Evolutionary conservation across 306 rosid genomes (phyloP), one percentile per base, ranked within the genome.

Genomic region (Vigna radiata): DNA sequence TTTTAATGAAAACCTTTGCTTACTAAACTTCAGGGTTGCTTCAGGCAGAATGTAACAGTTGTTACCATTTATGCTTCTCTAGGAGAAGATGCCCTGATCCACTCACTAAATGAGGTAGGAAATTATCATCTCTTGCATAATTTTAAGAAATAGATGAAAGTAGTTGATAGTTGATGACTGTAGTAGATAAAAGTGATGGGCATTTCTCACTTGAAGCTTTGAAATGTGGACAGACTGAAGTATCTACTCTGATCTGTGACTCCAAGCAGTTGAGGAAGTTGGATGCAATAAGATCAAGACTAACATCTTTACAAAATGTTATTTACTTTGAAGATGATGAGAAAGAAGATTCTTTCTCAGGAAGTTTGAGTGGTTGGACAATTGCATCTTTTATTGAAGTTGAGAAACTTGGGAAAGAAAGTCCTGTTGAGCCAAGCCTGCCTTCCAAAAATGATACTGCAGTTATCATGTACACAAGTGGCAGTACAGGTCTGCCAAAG

Each of bases 401-500:
- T 65, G 96, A 90, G 87, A 90, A 84, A 75, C 91, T 89, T 78
- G 98, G 98, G 79, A 79, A 78, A 79, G 80, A 86, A 70, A 80
- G 60, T 83, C 89, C 89, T 12, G 83, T 83, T 60, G 80, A 60
- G 13, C 88, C 97, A 79, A 86, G 77, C 81, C 74, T 94, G 48
- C 98, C 98, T 82, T 89, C 95, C 46, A 91, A 92, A 84, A 67
- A 87, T 78, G 52, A 61, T 62, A 59, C 89, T 59, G 98, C 94
- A 63, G 93, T 94, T 72, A 67, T 92, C 70, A 94, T 94, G 98
- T 94, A 94, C 71, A 94, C 98, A 47, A 94, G 98, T 71, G 98
- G 98, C 54, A 94, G 98, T 72, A 89, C 97, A 46, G 97, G 95
- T 79, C 84, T 91, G 62, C 98, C 98, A 65, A 94, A 94, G 97